phyloP scores from a whole-genome alignment of 345 rosid genomes.

The Tarenaya hassleriana region DNA sequence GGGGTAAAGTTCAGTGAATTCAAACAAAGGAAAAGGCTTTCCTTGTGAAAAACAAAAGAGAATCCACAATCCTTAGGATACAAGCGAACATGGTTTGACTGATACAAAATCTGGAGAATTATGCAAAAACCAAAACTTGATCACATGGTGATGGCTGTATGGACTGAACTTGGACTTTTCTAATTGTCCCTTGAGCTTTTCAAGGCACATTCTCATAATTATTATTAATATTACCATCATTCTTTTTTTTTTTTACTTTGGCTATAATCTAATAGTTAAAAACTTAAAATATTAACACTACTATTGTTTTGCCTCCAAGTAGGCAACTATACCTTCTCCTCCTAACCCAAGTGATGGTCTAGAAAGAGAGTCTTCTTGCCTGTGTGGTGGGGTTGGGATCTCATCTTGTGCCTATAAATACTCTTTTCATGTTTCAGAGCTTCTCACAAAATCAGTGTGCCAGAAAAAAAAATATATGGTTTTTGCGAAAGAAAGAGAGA shows the following conservation, averaged over 20 bases:
- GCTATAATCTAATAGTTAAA: background rate
- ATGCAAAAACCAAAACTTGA: conserved; percentile 17
- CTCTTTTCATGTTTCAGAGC: conserved; percentile 10
- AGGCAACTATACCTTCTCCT: conserved; percentile 29
- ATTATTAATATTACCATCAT: background rate
- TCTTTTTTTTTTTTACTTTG: background rate
- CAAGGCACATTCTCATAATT: conserved; percentile 24
- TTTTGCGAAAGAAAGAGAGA: conserved; percentile 23
- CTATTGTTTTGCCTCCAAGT: conserved; percentile 27
- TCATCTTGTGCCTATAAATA: conserved; percentile 36
- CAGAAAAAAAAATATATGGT: conserved; percentile 10
- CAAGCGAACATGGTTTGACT: conserved; percentile 27
- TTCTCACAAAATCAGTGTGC: conserved; percentile 21
- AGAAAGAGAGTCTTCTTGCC: background rate
- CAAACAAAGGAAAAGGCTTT: conserved; percentile 15
- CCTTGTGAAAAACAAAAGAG: conserved; percentile 21
- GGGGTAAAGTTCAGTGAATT: conserved; percentile 14
- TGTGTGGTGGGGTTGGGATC: background rate
- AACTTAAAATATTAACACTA: conserved; percentile 12
- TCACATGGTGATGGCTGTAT: conserved; percentile 36
- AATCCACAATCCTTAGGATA: conserved; percentile 18
- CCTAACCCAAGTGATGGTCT: conserved; percentile 5
- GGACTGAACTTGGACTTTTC: conserved; percentile 40
- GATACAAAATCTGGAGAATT: conserved; percentile 7
- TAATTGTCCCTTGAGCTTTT: conserved; percentile 25